phyloP scores from a whole-genome alignment of 2,329 filamentous ascomycete species.

The Simplicillium sp. region DNA sequence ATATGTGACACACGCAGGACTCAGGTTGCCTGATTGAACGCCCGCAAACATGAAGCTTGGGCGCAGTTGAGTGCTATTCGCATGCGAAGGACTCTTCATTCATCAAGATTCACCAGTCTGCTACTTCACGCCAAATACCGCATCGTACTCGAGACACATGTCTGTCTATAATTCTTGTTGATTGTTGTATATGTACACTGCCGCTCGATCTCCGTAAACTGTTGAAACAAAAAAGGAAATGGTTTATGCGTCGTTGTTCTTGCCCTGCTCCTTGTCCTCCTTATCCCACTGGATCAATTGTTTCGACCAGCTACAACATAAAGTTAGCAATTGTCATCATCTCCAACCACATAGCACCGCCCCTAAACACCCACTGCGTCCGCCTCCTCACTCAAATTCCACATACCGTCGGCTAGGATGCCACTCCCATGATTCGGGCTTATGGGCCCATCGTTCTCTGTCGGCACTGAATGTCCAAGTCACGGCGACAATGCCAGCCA shows the following conservation, averaged over 20 bases:
- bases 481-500: slow-evolving; percentile 58
- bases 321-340: slow-evolving; percentile 1
- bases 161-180: no score
- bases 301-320: slow-evolving; percentile 30
- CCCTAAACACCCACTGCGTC: neutral
- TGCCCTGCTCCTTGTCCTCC: slow-evolving; percentile 24
- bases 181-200: slow-evolving; percentile 5
- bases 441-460: slow-evolving; percentile 61
- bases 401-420: slow-evolving; percentile 78
- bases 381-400: neutral
- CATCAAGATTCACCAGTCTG: no score
- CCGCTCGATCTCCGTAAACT: neutral
- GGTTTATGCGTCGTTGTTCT: slow-evolving; percentile 14
- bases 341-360: neutral
- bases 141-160: no score
- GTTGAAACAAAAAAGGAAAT: slow-evolving; percentile 7
- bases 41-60: no score
- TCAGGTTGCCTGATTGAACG: no score
- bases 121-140: no score
- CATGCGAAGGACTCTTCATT: no score
- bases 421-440: slow-evolving; percentile 69
- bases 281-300: slow-evolving; percentile 35
- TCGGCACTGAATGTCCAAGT: slow-evolving; percentile 67
- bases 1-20: no score
- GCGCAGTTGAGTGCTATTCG: no score